Conservation (phyloP, 805 yeast genomes). For the Metschnikowia amazonensis region DNA sequence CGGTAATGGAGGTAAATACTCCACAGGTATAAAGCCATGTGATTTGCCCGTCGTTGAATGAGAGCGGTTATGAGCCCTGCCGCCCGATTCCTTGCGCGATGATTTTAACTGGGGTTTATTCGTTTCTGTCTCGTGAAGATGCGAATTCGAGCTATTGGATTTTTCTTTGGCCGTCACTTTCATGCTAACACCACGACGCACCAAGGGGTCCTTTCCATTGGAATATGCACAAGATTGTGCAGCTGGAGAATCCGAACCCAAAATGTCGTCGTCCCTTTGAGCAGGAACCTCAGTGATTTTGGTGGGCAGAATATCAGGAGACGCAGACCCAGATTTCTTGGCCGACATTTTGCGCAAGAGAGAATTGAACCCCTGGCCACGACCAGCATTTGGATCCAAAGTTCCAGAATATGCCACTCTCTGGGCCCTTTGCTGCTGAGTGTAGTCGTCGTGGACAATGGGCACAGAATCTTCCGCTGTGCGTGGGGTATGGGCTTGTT, state of each 20-base stretch:
- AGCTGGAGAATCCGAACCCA: neutral
- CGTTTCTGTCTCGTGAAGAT: conserved; percentile 10
- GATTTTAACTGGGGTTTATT: conserved; percentile 1
- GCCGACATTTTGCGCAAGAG: conserved; percentile 35
- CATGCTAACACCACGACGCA: conserved; percentile 60
- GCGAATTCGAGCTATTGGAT: conserved; percentile 23
- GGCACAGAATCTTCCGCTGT: neutral
- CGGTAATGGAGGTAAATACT: conserved; percentile 44
- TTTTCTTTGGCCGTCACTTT: conserved; percentile 57
- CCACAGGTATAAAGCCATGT: conserved; percentile 42
- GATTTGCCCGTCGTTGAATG: conserved; percentile 25
- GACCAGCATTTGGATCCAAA: conserved; percentile 32
- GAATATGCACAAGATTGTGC: too few species aligned
- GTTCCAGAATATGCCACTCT: conserved; percentile 22
- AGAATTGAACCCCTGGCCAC: conserved; percentile 31
- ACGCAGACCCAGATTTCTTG: conserved; percentile 24
- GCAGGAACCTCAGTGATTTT: conserved; percentile 4
- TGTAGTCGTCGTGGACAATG: neutral
- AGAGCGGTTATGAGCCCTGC: conserved; percentile 21
- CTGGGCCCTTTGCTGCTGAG: conserved; percentile 1
- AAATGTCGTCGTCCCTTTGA: neutral
- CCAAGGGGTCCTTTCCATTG: conserved; percentile 32
- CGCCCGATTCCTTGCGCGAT: conserved; percentile 2
- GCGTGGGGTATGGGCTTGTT: conserved; percentile 37
- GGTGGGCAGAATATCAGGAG: conserved; percentile 10